Base-by-base conservation (phyloP, 2,329 filamentous ascomycete genomes). In the Xylariaceae sp. region DNA sequence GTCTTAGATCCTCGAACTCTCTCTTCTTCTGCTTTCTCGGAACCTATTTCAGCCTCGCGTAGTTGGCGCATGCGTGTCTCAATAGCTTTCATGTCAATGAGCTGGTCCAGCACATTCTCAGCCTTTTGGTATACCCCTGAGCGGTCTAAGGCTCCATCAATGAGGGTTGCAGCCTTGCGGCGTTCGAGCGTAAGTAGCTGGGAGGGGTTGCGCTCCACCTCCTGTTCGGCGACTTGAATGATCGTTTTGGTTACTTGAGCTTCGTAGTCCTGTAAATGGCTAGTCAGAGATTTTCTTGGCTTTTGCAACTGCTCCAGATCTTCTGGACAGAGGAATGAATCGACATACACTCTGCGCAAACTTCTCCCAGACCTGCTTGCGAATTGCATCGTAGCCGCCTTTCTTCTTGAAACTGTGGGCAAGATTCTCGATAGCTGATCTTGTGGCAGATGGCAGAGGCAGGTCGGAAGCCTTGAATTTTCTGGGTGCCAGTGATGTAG, bases 361-460 rank as follows among this genome's bases (percentile, higher is more conserved):
- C 43, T 86, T 81, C 34, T 85, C 79, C 77, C 86, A 89, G 9
- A 87, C 74, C 54, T 86, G 77, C 60, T 89, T 90, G 47, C 87
- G 81, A 49, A 90, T 77, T 12, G 76, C 70, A 64, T 93, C 87
- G 58, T 90, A 93, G 43, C 85, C 85, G 46, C 87, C 87, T 64
- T 88, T 89, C 67, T 90, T 91, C 66, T 90, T 90, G 68, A 90
- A 91, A 9, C 78, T 83, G 58, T 87, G 83, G n/a, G 86, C 78
- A 17, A 91, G 74, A 13, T 74, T 77, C 53, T 90, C 86, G 42
- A 91, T 88, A 2, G 83, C 81, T 2, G 78, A 76, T 49, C 85
- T 76, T 39, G 87, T 87, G n/a, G 80, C 76, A 3, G 83, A 84
- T 4, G 85, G 78, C 16, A 90, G 67, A 2, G 87, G 87, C 15